Percentiles rank a stretch among this genome's conserved stretches.
phyloP scores from a whole-genome alignment of 345 rosid genomes.

The Trapa bicornis region DNA sequence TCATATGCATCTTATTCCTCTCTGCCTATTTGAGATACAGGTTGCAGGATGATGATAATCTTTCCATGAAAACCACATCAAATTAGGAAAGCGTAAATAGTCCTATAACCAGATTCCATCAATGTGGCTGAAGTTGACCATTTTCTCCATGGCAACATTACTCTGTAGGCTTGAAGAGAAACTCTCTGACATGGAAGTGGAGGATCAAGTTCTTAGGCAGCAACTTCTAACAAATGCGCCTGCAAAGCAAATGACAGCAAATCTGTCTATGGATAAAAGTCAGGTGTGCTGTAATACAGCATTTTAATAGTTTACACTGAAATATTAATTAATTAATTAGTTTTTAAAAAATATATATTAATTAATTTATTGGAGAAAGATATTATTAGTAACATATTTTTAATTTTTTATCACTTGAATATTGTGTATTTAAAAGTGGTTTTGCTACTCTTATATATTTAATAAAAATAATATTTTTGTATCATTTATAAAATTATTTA shows the following conservation, averaged over 20 bases:
- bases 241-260: conserved; percentile 43
- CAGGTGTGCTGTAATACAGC: conserved; percentile 18
- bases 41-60: not conserved
- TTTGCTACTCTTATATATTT: too few species aligned
- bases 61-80: not conserved
- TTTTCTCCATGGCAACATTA: not conserved
- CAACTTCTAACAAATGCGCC: conserved; percentile 43
- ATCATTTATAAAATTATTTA: too few species aligned
- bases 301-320: not conserved
- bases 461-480: too few species aligned
- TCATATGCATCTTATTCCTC: conserved; percentile 1
- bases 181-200: conserved; percentile 71
- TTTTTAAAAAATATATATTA: too few species aligned
- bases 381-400: too few species aligned
- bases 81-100: not conserved
- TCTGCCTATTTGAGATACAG: not conserved
- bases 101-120: not conserved
- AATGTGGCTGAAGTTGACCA: not conserved
- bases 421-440: too few species aligned
- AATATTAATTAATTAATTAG: not conserved
- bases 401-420: too few species aligned
- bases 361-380: too few species aligned
- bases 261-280: conserved; percentile 32
- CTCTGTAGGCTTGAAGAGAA: conserved; percentile 64
- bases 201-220: conserved; percentile 57